Evolutionary conservation across 805 yeast species (phyloP).

Genomic region (Cyberlindnera bimundalis): DNA sequence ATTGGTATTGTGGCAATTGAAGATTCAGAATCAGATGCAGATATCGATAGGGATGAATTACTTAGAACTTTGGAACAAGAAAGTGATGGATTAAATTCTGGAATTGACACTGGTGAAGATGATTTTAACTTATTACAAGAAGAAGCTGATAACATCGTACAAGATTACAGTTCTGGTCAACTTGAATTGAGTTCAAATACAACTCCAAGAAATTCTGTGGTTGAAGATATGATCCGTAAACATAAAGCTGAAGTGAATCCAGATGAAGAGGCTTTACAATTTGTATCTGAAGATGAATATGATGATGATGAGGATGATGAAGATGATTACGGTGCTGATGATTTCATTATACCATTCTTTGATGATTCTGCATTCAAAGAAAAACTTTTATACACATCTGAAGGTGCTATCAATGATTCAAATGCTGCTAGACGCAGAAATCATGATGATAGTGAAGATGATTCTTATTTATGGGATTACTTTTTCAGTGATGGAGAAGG

Average conservation of each 20-base stretch:
- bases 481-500: constrained; percentile 49
- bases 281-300: constrained; percentile 32
- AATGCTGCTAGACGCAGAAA: constrained; percentile 2
- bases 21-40: constrained; percentile 53
- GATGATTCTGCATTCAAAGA: constrained; percentile 34
- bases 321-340: constrained; percentile 37
- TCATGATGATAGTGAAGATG: constrained; percentile 43
- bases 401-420: constrained; percentile 12
- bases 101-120: constrained; percentile 32
- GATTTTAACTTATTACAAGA: constrained; percentile 35
- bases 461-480: constrained; percentile 71
- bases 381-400: constrained; percentile 15
- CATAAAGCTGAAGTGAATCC: constrained; percentile 38
- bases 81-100: constrained; percentile 35
- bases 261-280: constrained; percentile 37
- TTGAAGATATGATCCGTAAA: constrained; percentile 35
- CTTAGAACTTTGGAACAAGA: constrained; percentile 34
- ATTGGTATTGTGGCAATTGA: constrained; percentile 25
- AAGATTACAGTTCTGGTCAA: constrained; percentile 35
- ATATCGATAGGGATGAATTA: constrained; percentile 48
- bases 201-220: constrained; percentile 33
- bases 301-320: constrained; percentile 26
- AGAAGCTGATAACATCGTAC: constrained; percentile 42
- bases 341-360: constrained; percentile 41
- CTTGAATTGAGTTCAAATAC: constrained; percentile 27